These are phyloP conservation scores for Rhynchospora pubera DNA, from an alignment of 176 grass and related monocot genomes.

Conservation along the genomic window DNA sequence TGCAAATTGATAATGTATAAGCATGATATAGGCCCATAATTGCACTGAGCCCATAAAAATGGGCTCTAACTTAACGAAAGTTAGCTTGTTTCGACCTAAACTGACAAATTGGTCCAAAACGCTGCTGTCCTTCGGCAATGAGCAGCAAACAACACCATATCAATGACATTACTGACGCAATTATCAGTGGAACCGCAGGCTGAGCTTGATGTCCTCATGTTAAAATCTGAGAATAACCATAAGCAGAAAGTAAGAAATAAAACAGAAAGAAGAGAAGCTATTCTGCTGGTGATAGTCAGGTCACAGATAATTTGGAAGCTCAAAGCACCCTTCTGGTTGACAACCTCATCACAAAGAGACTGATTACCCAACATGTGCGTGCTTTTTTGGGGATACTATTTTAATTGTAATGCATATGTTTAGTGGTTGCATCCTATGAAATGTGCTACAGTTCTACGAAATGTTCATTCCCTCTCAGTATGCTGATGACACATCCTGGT, in stretches of 20 bases:
- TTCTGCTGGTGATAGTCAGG: background rate
- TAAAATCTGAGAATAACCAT: background rate
- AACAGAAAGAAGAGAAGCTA: background rate
- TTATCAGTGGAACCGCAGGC: background rate
- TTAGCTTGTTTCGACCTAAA: background rate
- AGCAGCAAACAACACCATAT: background rate
- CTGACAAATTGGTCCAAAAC: background rate
- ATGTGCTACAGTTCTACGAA: background rate
- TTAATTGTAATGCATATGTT: background rate
- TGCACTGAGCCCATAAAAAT: background rate
- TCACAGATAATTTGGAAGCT: background rate
- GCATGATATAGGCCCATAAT: background rate
- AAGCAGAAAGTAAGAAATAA: background rate
- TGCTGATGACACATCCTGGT: background rate
- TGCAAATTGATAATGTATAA: background rate
- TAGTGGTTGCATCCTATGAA: background rate
- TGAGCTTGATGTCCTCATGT: background rate
- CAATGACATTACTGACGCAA: background rate
- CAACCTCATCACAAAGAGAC: background rate
- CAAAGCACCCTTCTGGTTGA: no score
- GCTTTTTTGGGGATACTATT: background rate
- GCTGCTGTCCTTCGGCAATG: background rate
- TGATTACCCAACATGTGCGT: background rate
- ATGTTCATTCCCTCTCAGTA: background rate
- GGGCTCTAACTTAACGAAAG: background rate